These are phyloP conservation scores for Colletotrichum sidae DNA, from an alignment of 2,329 filamentous ascomycete species.

Conservation along the genomic window DNA sequence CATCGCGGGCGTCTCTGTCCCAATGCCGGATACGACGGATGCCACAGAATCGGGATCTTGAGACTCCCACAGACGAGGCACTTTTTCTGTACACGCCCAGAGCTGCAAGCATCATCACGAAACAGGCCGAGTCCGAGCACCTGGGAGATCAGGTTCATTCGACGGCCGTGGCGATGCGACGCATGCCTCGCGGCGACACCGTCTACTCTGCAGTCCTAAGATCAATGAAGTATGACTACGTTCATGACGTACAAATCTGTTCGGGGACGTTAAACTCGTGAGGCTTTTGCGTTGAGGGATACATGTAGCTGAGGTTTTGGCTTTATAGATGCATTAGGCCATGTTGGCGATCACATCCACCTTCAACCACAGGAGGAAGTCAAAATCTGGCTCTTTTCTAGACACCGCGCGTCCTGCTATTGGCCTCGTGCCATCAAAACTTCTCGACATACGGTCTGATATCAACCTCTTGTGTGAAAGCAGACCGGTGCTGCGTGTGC, in stretches of 20 bases:
- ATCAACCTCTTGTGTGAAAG: slow-evolving; percentile 86
- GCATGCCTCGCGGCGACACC: slow-evolving; percentile 32
- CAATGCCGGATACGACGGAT: slow-evolving; percentile 14
- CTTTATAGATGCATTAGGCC: slow-evolving; percentile 8
- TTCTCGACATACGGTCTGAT: slow-evolving; percentile 86
- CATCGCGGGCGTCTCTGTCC: slow-evolving; percentile 22
- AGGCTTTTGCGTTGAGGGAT: slow-evolving; percentile 17
- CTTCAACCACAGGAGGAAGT: slow-evolving; percentile 6
- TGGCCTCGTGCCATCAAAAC: slow-evolving; percentile 54
- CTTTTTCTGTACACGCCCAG: slow-evolving; percentile 31
- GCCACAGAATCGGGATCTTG: slow-evolving; percentile 36
- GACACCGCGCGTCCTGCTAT: neutral
- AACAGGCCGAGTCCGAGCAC: slow-evolving; percentile 40
- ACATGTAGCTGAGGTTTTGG: slow-evolving; percentile 15
- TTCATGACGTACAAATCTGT: slow-evolving; percentile 31
- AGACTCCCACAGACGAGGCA: slow-evolving; percentile 20
- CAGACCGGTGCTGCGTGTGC: slow-evolving; percentile 82
- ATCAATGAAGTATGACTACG: slow-evolving; percentile 40
- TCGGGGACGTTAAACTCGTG: slow-evolving; percentile 22
- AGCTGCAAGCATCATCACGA: slow-evolving; percentile 33
- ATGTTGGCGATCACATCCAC: neutral
- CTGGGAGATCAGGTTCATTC: slow-evolving; percentile 33
- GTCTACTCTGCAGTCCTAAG: slow-evolving; percentile 35
- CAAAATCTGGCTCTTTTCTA: neutral
- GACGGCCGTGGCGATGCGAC: slow-evolving; percentile 33